A percentile compares a stretch with the other conserved stretches of the same genome.
These are phyloP conservation scores for Scedosporium dehoogii DNA, from an alignment of 2,329 filamentous ascomycete genomes.

Conservation along the genomic window DNA sequence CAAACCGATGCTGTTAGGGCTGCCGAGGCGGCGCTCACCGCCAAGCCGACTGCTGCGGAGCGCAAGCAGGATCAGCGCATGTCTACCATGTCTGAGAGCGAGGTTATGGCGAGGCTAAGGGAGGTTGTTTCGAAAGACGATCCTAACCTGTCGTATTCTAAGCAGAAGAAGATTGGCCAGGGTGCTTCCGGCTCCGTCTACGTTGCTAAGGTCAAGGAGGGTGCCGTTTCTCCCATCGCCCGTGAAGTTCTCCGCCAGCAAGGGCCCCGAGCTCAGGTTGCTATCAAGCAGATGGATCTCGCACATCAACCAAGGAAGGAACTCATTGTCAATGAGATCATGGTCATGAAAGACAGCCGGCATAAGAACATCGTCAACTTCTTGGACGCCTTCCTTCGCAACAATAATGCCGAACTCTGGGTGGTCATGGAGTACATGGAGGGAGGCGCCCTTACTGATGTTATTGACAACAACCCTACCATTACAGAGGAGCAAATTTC, in stretches of 20 bases:
- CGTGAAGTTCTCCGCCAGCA: constrained; percentile 69
- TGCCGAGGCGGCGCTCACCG: constrained; percentile 78
- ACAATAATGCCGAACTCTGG: constrained; percentile 94
- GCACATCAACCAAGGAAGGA: constrained; percentile 96
- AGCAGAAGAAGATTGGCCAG: constrained; percentile 99
- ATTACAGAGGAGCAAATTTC: constrained; percentile 97
- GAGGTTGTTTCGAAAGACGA: constrained; percentile 94
- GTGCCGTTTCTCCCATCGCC: constrained; percentile 70
- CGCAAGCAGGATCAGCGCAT: constrained; percentile 91
- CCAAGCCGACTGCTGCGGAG: constrained; percentile 63
- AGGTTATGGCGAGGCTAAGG: constrained; percentile 93
- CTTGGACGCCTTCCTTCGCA: constrained; percentile 89
- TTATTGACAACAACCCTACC: constrained; percentile 93
- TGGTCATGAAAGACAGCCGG: constrained; percentile 99
- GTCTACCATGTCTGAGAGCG: constrained; percentile 94
- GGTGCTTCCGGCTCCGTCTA: constrained; percentile 97
- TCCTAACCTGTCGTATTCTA: constrained; percentile 90
- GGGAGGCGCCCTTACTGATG: constrained; percentile 91
- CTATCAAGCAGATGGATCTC: constrained; percentile 99
- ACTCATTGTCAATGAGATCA: constrained; percentile 97
- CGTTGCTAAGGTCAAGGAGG: constrained; percentile 89
- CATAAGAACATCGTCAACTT: constrained; percentile 99
- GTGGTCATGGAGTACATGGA: constrained; percentile 99
- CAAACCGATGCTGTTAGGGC: constrained; percentile 68
- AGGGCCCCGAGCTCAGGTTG: constrained; percentile 77